Percentiles rank a stretch among this genome's conserved stretches.
These are phyloP conservation scores for Telopea speciosissima DNA, from an alignment of 177 flowering plant species.

Conservation along the genomic window DNA sequence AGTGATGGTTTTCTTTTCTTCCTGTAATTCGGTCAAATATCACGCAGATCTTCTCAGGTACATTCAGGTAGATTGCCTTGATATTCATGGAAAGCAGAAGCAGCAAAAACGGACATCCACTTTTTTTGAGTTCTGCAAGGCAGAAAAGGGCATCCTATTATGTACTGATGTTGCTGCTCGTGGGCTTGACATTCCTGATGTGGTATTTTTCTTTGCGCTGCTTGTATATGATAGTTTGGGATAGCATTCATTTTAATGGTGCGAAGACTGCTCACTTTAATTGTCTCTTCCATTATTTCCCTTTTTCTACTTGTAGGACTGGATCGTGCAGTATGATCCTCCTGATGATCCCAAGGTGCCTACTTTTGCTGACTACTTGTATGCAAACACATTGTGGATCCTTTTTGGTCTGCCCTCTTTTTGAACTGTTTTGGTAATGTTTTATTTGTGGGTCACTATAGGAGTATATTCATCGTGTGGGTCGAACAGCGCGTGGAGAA, in stretches of 20 bases:
- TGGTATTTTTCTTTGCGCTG: constrained; percentile 41
- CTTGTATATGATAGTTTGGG: background rate
- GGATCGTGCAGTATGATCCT: constrained; percentile 96
- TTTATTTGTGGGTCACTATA: constrained; percentile 18
- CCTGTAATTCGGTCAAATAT: constrained; percentile 87
- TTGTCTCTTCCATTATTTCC: constrained; percentile 6
- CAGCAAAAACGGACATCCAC: constrained; percentile 81
- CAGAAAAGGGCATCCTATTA: constrained; percentile 75
- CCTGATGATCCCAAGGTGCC: constrained; percentile 94
- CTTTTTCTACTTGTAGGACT: constrained; percentile 51
- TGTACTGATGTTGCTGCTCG: constrained; percentile 99
- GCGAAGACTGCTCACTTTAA: constrained; percentile 6
- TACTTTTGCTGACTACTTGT: background rate
- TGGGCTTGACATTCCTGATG: constrained; percentile 91
- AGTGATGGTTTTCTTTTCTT: constrained; percentile 96
- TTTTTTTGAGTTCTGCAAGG: constrained; percentile 79
- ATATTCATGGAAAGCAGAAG: constrained; percentile 93
- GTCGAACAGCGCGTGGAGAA: constrained; percentile 98
- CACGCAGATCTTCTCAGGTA: constrained; percentile 84
- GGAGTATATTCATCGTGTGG: constrained; percentile 98
- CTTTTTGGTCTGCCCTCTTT: background rate
- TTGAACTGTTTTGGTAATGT: background rate
- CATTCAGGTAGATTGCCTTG: constrained; percentile 63
- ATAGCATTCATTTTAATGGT: background rate
- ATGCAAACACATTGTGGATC: background rate